These are phyloP conservation scores for Russula virescens DNA, from an alignment of 768 basidiomycete species.

Conservation along the genomic window DNA sequence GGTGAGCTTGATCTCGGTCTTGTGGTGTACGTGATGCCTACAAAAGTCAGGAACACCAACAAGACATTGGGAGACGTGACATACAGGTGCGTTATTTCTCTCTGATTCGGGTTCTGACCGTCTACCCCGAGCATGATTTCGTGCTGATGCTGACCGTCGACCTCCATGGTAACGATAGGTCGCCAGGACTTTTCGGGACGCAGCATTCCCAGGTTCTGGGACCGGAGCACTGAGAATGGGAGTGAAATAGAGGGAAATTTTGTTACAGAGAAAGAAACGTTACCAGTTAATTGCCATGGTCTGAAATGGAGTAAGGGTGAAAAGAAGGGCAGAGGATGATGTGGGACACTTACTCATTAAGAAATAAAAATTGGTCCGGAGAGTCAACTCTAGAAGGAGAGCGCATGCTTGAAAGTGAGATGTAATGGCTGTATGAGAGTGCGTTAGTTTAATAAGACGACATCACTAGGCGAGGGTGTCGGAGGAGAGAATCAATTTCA, in stretches of 20 bases:
- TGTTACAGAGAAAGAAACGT: neutral
- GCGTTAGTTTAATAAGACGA: neutral
- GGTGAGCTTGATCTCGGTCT: slow-evolving; percentile 46
- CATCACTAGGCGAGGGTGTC: too few species aligned
- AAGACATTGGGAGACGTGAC: slow-evolving; percentile 26
- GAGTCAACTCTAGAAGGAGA: neutral
- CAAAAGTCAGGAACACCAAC: neutral
- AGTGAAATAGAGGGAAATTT: neutral
- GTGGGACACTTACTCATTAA: slow-evolving; percentile 1
- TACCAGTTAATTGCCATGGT: slow-evolving; percentile 31
- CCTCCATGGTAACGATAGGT: slow-evolving; percentile 54
- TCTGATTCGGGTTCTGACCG: slow-evolving; percentile 65
- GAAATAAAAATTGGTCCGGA: neutral
- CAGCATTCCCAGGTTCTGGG: slow-evolving; percentile 37
- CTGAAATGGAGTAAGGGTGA: slow-evolving; percentile 19
- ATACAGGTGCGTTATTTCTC: slow-evolving; percentile 48
- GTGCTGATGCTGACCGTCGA: slow-evolving; percentile 46
- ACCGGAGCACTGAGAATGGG: slow-evolving; percentile 34
- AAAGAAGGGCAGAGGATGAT: neutral
- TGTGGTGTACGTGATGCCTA: slow-evolving; percentile 38
- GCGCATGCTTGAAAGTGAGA: neutral
- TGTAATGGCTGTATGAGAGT: neutral
- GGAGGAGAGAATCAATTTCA: too few species aligned
- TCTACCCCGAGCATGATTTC: slow-evolving; percentile 60
- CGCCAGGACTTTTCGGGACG: slow-evolving; percentile 62